Percentiles rank a stretch among this genome's conserved stretches.
Conservation (phyloP, 2,329 filamentous ascomycete species). For the Fusarium newnesense region DNA sequence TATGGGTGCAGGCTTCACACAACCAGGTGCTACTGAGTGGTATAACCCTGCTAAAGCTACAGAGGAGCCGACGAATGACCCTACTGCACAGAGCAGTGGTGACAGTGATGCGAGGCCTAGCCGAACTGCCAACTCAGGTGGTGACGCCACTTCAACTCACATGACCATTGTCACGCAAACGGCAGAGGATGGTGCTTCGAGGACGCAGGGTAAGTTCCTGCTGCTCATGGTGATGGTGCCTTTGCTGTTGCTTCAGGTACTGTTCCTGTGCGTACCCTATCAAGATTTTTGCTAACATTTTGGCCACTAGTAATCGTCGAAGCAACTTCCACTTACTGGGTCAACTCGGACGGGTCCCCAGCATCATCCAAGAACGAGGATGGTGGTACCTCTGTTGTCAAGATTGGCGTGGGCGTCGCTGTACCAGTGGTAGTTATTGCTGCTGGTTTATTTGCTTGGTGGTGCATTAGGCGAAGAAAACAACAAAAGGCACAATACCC, state of each 20-base stretch:
- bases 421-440: conserved; percentile 27
- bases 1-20: conserved; percentile 41
- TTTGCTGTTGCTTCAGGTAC: conserved; percentile 45
- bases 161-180: conserved; percentile 43
- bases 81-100: conserved; percentile 1
- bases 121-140: conserved; percentile 31
- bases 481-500: conserved; percentile 3
- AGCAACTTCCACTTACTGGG: conserved; percentile 38
- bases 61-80: conserved; percentile 24
- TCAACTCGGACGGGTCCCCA: conserved; percentile 37
- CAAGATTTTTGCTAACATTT: neutral
- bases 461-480: conserved; percentile 26
- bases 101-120: conserved; percentile 30
- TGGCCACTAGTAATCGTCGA: conserved; percentile 38
- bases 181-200: conserved; percentile 36
- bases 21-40: conserved; percentile 40
- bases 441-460: conserved; percentile 22
- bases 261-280: conserved; percentile 19
- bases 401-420: conserved; percentile 37
- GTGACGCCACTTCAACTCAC: conserved; percentile 35
- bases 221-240: conserved; percentile 40
- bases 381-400: conserved; percentile 9
- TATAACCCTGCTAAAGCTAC: conserved; percentile 40
- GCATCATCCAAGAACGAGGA: conserved; percentile 19
- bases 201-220: conserved; percentile 45